These are phyloP conservation scores for Chamaecyparis obtusa DNA, from an alignment of 75 land plant genomes.

Conservation along the genomic window DNA sequence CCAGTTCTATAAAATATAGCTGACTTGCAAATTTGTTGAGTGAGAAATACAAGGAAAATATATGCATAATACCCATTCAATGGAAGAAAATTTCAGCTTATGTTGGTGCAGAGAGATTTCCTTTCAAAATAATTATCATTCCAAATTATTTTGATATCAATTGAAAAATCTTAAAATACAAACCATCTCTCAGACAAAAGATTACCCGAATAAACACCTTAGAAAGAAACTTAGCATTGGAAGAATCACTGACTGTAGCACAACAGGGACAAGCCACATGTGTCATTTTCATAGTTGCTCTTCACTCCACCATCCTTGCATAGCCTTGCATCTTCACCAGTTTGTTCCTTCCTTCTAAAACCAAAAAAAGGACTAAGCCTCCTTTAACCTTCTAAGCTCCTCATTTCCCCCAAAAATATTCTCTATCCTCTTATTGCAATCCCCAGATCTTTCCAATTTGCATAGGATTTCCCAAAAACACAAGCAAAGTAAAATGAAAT, in stretches of 20 bases:
- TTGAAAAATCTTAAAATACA: neutral
- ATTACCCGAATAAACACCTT: constrained; percentile 22
- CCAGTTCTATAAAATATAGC: neutral
- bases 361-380: neutral
- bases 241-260: constrained; percentile 24
- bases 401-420: neutral
- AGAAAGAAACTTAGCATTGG: constrained; percentile 10
- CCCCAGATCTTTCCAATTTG: neutral
- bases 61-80: neutral
- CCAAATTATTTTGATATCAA: neutral
- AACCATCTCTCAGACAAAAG: constrained; percentile 11
- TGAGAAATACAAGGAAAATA: neutral
- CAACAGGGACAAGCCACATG: constrained; percentile 62
- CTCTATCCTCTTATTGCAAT: neutral
- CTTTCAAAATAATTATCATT: neutral
- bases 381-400: neutral
- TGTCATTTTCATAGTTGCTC: constrained; percentile 56
- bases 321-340: constrained; percentile 54
- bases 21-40: neutral
- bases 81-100: neutral
- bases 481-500: neutral
- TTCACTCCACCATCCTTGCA: constrained; percentile 78
- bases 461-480: neutral
- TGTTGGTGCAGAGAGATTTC: constrained; percentile 1
- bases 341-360: neutral